Conservation (phyloP, 192 early-diverging fungal genomes). For the Backusella sp. region DNA sequence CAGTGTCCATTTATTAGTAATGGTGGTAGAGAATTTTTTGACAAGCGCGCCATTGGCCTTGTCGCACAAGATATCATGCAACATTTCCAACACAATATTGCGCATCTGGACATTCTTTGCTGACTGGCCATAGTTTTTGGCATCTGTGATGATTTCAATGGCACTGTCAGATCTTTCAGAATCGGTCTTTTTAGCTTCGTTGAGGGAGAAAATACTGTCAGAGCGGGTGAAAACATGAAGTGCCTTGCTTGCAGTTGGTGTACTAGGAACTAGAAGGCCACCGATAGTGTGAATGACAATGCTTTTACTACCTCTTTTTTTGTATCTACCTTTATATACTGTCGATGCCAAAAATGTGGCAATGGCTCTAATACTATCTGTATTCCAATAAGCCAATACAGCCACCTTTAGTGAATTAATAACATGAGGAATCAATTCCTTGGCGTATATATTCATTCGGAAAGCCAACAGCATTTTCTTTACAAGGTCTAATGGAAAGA, state of each 20-base stretch:
- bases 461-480: slow-evolving; percentile 61
- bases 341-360: slow-evolving; percentile 65
- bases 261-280: slow-evolving; percentile 3
- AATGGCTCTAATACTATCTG: slow-evolving; percentile 56
- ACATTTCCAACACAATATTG: slow-evolving; percentile 60
- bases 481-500: slow-evolving; percentile 46
- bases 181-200: neutral
- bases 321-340: slow-evolving; percentile 46
- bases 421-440: slow-evolving; percentile 47
- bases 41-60: slow-evolving; percentile 40
- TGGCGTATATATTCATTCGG: slow-evolving; percentile 53
- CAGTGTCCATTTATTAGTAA: slow-evolving; percentile 64
- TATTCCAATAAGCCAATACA: slow-evolving; percentile 51
- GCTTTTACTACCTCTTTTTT: neutral
- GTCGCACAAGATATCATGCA: slow-evolving; percentile 59
- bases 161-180: neutral
- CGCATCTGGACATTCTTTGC: slow-evolving; percentile 22
- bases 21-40: slow-evolving; percentile 50
- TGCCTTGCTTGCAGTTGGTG: neutral
- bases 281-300: neutral
- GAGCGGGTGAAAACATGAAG: neutral
- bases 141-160: neutral
- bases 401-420: slow-evolving; percentile 55
- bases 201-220: neutral
- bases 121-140: neutral